phyloP scores from a whole-genome alignment of 768 basidiomycete species.

The Hygrocybe punicea region DNA sequence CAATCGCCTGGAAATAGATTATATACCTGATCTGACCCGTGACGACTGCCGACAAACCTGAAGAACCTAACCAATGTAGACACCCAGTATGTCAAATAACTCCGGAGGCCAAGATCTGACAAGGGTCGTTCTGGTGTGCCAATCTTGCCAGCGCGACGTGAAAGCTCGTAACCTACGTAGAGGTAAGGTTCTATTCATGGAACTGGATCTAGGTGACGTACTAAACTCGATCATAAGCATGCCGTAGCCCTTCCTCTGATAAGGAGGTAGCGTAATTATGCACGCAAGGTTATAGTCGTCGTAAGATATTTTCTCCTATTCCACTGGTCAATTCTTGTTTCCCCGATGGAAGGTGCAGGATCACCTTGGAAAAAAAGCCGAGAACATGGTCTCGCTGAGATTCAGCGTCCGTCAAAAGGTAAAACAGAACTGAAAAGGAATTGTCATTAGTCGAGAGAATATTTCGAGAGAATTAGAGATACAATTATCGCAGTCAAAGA shows the following conservation, averaged over 20 bases:
- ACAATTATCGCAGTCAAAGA: constrained; percentile 89
- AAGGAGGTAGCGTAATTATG: constrained; percentile 93
- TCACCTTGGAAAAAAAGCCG: constrained; percentile 65
- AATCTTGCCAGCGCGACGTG: constrained; percentile 69
- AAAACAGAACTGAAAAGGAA: constrained; percentile 69
- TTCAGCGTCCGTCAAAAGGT: constrained; percentile 83
- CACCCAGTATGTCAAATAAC: constrained; percentile 88
- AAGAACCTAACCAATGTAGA: constrained; percentile 82
- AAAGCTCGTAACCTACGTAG: constrained; percentile 83
- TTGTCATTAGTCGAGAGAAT: background rate
- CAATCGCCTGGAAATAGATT: constrained; percentile 42
- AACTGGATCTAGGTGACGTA: constrained; percentile 38
- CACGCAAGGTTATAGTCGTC: constrained; percentile 98
- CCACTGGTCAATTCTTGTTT: background rate
- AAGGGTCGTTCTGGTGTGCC: constrained; percentile 95
- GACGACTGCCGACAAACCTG: constrained; percentile 43
- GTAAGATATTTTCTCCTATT: constrained; percentile 88
- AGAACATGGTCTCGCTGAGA: constrained; percentile 78
- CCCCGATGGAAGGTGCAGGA: background rate
- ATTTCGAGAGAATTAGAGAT: constrained; percentile 21
- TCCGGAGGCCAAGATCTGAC: constrained; percentile 86
- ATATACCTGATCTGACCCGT: background rate
- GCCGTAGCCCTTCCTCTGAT: constrained; percentile 85
- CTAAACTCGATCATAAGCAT: constrained; percentile 99
- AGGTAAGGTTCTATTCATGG: background rate